Evolutionary conservation across 2,329 filamentous ascomycete genomes (phyloP).

Genomic region (Penicillium sp.): DNA sequence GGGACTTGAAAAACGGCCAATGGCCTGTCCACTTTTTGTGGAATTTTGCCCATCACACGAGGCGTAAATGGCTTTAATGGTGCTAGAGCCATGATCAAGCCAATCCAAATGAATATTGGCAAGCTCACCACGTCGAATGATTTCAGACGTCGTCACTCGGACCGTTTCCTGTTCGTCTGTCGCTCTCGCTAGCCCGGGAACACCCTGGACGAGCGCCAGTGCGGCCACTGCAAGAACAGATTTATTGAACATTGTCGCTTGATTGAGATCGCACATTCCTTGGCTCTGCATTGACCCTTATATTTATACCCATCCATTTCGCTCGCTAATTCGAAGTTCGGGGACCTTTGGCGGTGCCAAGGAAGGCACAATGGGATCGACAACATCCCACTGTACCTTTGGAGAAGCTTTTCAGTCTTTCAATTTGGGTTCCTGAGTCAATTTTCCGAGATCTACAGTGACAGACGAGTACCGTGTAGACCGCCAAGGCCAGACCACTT

Average conservation of each 20-base stretch:
- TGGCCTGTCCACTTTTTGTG: background rate
- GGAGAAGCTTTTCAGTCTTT: background rate
- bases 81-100: background rate
- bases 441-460: background rate
- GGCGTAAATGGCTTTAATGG: conserved; percentile 7
- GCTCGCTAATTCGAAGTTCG: background rate
- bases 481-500: background rate
- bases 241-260: conserved; percentile 2
- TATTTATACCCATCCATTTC: background rate
- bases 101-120: conserved; percentile 11
- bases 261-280: background rate
- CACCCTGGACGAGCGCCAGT: background rate
- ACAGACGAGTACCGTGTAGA: conserved; percentile 7
- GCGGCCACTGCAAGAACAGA: background rate
- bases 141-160: conserved; percentile 7
- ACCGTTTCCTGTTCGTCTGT: background rate
- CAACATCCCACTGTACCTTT: background rate
- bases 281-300: background rate
- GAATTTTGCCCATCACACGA: background rate
- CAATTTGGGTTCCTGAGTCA: background rate
- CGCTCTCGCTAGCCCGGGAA: background rate
- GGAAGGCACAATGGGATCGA: conserved; percentile 1
- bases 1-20: conserved; percentile 4
- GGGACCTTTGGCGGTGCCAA: conserved; percentile 10
- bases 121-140: conserved; percentile 7